These are phyloP conservation scores for Cryphonectria radicalis DNA, from an alignment of 2,329 filamentous ascomycete species.

Conservation along the genomic window DNA sequence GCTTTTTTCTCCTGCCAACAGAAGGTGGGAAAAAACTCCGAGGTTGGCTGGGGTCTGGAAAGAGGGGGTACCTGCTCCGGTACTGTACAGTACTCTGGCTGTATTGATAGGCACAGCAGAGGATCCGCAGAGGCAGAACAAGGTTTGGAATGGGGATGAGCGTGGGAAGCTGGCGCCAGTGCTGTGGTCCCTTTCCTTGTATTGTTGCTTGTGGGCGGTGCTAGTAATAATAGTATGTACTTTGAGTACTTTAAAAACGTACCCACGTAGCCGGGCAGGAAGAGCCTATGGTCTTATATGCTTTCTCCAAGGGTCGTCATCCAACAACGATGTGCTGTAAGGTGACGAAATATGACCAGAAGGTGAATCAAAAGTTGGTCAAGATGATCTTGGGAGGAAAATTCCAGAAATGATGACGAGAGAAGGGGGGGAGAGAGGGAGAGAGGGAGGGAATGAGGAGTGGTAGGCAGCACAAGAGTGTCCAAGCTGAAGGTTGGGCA, in stretches of 20 bases:
- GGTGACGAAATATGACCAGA: constrained; percentile 25
- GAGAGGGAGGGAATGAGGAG: constrained; percentile 4
- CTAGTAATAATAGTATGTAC: not conserved
- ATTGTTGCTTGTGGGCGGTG: not conserved
- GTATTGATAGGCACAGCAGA: not conserved
- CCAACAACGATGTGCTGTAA: constrained; percentile 3
- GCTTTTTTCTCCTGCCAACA: constrained; percentile 17
- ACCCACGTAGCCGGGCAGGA: constrained; percentile 11
- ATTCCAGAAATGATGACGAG: constrained; percentile 18
- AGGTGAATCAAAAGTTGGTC: constrained; percentile 3
- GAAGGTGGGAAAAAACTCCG: constrained; percentile 10
- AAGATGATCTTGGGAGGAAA: constrained; percentile 2
- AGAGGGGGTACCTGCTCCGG: constrained; percentile 14
- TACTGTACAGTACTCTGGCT: not conserved
- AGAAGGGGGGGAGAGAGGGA: not conserved
- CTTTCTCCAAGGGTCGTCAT: constrained; percentile 11
- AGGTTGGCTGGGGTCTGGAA: constrained; percentile 8
- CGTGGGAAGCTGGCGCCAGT: constrained; percentile 10
- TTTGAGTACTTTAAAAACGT: not conserved
- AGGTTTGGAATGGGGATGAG: constrained; percentile 13
- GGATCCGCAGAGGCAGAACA: constrained; percentile 6
- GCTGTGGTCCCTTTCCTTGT: constrained; percentile 12
- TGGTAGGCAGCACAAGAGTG: constrained; percentile 13
- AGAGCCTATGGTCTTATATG: constrained; percentile 27
- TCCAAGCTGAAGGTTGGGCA: constrained; percentile 25